Evolutionary conservation across 371 early-diverging fungal genomes (phyloP).

Genomic region (Synchytrium microbalum): DNA sequence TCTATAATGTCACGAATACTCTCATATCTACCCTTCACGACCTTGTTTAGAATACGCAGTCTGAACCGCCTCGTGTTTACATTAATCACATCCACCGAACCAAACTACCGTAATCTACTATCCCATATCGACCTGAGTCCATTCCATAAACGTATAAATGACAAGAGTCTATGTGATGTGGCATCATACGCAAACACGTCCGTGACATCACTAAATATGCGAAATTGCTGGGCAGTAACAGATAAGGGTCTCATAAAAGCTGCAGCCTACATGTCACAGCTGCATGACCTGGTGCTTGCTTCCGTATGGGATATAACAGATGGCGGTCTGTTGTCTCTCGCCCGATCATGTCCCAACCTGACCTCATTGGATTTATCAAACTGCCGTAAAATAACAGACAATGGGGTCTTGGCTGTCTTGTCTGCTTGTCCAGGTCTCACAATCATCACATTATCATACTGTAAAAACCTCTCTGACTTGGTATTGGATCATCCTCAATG

Average conservation of each 20-base stretch:
- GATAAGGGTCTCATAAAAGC: constrained; percentile 50
- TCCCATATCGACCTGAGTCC: constrained; percentile 27
- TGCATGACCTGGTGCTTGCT: constrained; percentile 26
- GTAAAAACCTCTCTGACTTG: constrained; percentile 63
- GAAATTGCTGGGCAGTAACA: constrained; percentile 72
- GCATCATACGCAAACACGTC: constrained; percentile 27
- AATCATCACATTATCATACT: constrained; percentile 51
- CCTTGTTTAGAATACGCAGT: constrained; percentile 22
- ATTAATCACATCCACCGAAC: constrained; percentile 20
- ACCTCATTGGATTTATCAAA: constrained; percentile 59
- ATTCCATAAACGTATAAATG: constrained; percentile 34
- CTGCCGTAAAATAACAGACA: constrained; percentile 69
- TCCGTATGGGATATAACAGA: constrained; percentile 43
- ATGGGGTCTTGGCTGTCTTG: constrained; percentile 40
- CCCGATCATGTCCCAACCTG: constrained; percentile 27
- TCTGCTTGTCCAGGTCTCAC: constrained; percentile 28
- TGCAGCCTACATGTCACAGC: constrained; percentile 21
- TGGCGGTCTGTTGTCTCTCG: constrained; percentile 22
- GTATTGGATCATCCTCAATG: constrained; percentile 31
- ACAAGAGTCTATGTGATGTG: constrained; percentile 21
- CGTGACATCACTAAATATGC: constrained; percentile 49
- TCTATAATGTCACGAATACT: constrained; percentile 16
- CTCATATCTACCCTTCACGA: constrained; percentile 22
- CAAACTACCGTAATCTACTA: constrained; percentile 11
- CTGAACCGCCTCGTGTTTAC: constrained; percentile 15